Evolutionary conservation across 306 rosid species (phyloP), one percentile per base, ranked within the genome.

Genomic region (Ceratonia siliqua): DNA sequence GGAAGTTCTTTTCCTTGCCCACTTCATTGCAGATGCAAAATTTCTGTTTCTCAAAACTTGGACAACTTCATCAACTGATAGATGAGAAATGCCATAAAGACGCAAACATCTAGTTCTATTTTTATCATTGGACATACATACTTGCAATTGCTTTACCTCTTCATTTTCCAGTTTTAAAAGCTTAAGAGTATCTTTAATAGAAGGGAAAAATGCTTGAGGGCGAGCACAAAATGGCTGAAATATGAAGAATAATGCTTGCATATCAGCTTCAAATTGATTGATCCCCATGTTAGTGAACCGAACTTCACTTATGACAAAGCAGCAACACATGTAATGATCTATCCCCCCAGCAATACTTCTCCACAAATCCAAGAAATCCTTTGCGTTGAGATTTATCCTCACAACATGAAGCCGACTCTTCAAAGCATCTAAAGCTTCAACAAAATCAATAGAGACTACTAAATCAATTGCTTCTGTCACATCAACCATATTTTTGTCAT

Each of bases 301-400:
- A 77, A 76, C 48, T 82, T 79, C 78, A 25, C 73, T 79, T 57
- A 42, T 61, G 68, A 77, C 78, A 28, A 46, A 56, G 80, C 87
- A 78, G 80, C 79, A 4, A 17, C 77, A 87, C 75, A 91, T 74
- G 85, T 83, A 91, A 80, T 83, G 91, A 72, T 91, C 93, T 13
- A 91, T 84, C 53, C 93, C 96, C 30, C 88, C 89, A 2, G 93
- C 93, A 35, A 83, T 56, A 77, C 88, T 86, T 78, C 96, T 91
- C 96, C 96, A 91, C 10, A 85, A 78, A 79, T 91, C 93, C 70
- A 76, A 78, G 76, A 88, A 88, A 75, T 91, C 96, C 68, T 80
- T 87, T 24, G 65, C 61, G 71, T 88, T 88, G 74, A 91, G 93
- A 68, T 46, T 74, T 62, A 3, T 62, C 72, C 73, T 79, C 80